These are phyloP conservation scores for Penicillium argentinense DNA, from an alignment of 495 filamentous ascomycete species.

Conservation along the genomic window DNA sequence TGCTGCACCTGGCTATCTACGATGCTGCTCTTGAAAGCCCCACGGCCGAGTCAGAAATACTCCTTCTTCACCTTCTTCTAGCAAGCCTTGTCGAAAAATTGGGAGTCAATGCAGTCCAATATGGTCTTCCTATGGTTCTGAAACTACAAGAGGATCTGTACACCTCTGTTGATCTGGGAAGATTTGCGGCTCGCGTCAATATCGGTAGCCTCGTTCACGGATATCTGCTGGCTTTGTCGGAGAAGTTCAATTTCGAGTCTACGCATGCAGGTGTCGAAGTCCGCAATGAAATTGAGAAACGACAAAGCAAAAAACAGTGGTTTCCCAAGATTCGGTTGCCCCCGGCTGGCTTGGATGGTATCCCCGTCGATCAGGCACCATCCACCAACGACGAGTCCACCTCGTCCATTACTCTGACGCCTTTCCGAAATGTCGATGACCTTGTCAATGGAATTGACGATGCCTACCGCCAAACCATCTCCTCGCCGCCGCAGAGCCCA, in stretches of 20 bases:
- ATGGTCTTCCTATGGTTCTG: constrained; percentile 83
- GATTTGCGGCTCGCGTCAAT: constrained; percentile 64
- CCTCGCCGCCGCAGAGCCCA: constrained; percentile 66
- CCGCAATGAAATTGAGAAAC: constrained; percentile 69
- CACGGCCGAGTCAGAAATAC: constrained; percentile 67
- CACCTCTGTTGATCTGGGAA: constrained; percentile 50
- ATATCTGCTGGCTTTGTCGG: constrained; percentile 76
- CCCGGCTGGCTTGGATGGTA: constrained; percentile 49
- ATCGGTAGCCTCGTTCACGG: constrained; percentile 83
- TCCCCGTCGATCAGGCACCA: constrained; percentile 30
- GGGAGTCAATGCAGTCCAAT: constrained; percentile 79
- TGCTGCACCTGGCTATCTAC: constrained; percentile 85
- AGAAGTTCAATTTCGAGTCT: constrained; percentile 74
- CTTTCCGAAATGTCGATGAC: constrained; percentile 46
- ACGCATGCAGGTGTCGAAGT: constrained; percentile 66
- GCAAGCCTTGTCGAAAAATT: constrained; percentile 69
- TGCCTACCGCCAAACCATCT: constrained; percentile 57
- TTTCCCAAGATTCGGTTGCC: constrained; percentile 61
- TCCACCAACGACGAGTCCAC: constrained; percentile 4
- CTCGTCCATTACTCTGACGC: constrained; percentile 24
- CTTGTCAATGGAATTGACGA: constrained; percentile 72
- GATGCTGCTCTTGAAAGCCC: constrained; percentile 75
- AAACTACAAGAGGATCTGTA: constrained; percentile 82
- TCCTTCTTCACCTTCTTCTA: constrained; percentile 74
- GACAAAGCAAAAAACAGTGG: constrained; percentile 74